Evolutionary conservation across 768 basidiomycete species (phyloP).

Genomic region (Asterophora parasitica): DNA sequence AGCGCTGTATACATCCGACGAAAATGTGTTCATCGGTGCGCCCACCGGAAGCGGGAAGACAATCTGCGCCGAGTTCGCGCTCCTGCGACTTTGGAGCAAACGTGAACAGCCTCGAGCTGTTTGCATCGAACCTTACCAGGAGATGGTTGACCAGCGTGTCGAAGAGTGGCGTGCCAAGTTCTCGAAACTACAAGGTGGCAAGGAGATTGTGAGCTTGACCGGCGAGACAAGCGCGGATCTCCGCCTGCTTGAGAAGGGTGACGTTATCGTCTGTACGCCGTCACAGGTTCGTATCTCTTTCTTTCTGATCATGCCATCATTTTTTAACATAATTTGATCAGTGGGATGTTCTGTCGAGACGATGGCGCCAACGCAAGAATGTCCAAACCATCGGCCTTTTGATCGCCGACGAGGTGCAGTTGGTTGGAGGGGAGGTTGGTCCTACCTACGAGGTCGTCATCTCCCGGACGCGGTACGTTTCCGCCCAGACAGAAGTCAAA

Average conservation of each 20-base stretch:
- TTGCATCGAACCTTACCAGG: slow-evolving; percentile 95
- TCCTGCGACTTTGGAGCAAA: slow-evolving; percentile 93
- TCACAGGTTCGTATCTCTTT: slow-evolving; percentile 55
- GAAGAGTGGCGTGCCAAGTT: slow-evolving; percentile 90
- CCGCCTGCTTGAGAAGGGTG: slow-evolving; percentile 82
- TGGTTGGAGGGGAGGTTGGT: slow-evolving; percentile 91
- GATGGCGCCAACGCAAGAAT: slow-evolving; percentile 97
- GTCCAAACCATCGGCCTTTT: slow-evolving; percentile 90
- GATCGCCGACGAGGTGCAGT: slow-evolving; percentile 93
- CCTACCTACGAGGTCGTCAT: slow-evolving; percentile 96
- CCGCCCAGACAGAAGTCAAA: slow-evolving; percentile 87
- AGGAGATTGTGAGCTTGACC: slow-evolving; percentile 90
- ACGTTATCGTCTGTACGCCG: slow-evolving; percentile 93
- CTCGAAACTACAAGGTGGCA: slow-evolving; percentile 76
- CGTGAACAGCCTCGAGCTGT: slow-evolving; percentile 78
- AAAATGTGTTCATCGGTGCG: slow-evolving; percentile 95
- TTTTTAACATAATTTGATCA: slow-evolving; percentile 24
- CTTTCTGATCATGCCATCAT: background rate
- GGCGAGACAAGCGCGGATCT: slow-evolving; percentile 94
- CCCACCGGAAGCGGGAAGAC: slow-evolving; percentile 98
- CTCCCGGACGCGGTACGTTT: slow-evolving; percentile 94
- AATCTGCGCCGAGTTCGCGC: slow-evolving; percentile 93
- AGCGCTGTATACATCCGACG: slow-evolving; percentile 92
- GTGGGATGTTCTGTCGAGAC: slow-evolving; percentile 93
- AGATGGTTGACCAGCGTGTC: slow-evolving; percentile 92